Percentiles rank a stretch among this genome's conserved stretches.
phyloP scores from a whole-genome alignment of 306 rosid genomes.

The Cucurbita maxima region DNA sequence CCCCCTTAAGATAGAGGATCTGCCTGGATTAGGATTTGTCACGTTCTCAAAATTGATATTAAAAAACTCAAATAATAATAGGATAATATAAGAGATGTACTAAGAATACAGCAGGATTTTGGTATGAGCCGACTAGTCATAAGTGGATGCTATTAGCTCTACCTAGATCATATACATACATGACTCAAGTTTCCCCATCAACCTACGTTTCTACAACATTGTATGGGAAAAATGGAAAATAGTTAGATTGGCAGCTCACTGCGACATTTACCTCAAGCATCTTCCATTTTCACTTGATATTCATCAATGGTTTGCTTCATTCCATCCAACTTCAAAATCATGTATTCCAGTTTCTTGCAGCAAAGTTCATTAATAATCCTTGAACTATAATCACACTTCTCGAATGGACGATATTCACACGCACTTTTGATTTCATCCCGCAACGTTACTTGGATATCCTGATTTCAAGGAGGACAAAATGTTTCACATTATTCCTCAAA shows the following conservation, averaged over 20 bases:
- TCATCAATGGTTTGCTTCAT: conserved; percentile 59
- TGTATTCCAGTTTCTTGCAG: conserved; percentile 57
- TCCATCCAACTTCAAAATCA: conserved; percentile 57
- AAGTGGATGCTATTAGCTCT: background rate
- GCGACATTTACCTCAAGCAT: background rate
- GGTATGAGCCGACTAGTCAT: background rate
- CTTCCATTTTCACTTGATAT: conserved; percentile 41
- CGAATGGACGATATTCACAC: conserved; percentile 89
- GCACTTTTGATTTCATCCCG: conserved; percentile 90
- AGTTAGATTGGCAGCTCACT: background rate
- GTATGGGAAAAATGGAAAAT: background rate
- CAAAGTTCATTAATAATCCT: conserved; percentile 79
- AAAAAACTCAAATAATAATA: background rate
- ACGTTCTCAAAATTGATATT: background rate
- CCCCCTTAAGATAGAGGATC: background rate
- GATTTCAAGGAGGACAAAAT: background rate
- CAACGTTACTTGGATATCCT: conserved; percentile 84
- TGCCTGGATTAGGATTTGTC: background rate
- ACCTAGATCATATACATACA: background rate
- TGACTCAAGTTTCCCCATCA: background rate
- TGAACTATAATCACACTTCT: conserved; percentile 81
- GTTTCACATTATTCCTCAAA: background rate
- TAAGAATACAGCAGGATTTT: background rate
- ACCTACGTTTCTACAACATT: background rate
- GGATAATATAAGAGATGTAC: background rate